These are phyloP conservation scores for Odontarrhena argentea DNA, from an alignment of 345 rosid genomes.

Conservation along the genomic window DNA sequence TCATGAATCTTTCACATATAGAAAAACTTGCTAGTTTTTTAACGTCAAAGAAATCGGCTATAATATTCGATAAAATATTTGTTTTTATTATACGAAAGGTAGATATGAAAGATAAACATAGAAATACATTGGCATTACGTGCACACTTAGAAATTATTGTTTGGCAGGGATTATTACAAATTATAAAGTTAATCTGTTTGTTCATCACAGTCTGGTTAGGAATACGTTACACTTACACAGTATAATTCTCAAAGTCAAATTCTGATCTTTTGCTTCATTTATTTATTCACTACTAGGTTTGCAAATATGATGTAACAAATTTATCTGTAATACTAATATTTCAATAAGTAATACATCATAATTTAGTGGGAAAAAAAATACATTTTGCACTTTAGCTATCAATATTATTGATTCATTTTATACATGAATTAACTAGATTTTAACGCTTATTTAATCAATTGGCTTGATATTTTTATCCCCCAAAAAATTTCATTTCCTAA, in stretches of 20 bases:
- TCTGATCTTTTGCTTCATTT: constrained; percentile 28
- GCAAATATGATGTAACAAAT: background rate
- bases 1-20: no score
- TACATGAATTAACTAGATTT: no score
- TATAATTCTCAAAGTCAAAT: constrained; percentile 29
- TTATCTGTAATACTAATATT: no score
- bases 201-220: constrained; percentile 32
- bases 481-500: no score
- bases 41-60: no score
- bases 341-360: no score
- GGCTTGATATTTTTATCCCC: no score
- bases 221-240: constrained; percentile 29
- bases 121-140: constrained; percentile 30
- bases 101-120: background rate
- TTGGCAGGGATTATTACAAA: constrained; percentile 21
- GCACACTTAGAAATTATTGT: constrained; percentile 36
- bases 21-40: no score
- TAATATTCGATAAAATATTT: background rate
- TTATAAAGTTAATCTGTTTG: background rate
- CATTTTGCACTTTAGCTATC: no score
- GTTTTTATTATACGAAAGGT: constrained; percentile 8
- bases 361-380: no score
- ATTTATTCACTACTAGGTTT: background rate
- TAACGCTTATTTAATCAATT: no score
- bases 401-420: no score